Evolutionary conservation across 1,284 basidiomycete genomes (phyloP), one percentile per base, ranked within the genome.

Genomic region (Kwoniella shivajii): DNA sequence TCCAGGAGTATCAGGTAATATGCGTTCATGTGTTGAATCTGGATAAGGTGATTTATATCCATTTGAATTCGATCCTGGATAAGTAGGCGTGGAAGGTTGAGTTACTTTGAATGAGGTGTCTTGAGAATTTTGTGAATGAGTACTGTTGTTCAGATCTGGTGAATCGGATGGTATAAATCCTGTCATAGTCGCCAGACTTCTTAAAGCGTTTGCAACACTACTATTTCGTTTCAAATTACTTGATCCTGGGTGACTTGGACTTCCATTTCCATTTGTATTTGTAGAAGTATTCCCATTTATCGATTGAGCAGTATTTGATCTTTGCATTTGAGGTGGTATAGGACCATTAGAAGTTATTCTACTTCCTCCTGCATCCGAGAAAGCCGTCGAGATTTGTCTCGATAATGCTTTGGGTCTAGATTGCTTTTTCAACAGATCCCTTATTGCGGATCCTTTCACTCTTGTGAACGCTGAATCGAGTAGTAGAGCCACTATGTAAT

Each of bases 401-500:
- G 49, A 34, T 30, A 38, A 29, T 4, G 38, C 34, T 33, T 45
- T 39, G 7, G 61, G 57, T 20, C 42, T 45, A 20, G 36, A 33
- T 18, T 59, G 68, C 57, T 60, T 60, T 58, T 29, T 71, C 67
- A 54, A 70, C 56, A 70, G 82, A 11, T 67, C 67, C 56, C 83
- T 79, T 22, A 90, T 79, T 0, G 88, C 83, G 0, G 86, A 85
- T 18, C 82, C 83, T 36, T 87, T 84, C 0, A 93, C 82, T 27
- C 84, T 80, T 13, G 86, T 85, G 70, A 98, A 92, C 0, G 92
- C 88, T 14, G 90, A 92, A 65, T 92, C 89, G 22, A 97, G 80
- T 14, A 99, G 83, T 11, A 94, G 82, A 0, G 92, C 92, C 76
- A 90, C 86, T 67, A 97, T 84, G 71, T 94, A 96, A 78, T 99